Conservation (phyloP, 2,329 filamentous ascomycete genomes). For the Trichoderma atrobrunneum region DNA sequence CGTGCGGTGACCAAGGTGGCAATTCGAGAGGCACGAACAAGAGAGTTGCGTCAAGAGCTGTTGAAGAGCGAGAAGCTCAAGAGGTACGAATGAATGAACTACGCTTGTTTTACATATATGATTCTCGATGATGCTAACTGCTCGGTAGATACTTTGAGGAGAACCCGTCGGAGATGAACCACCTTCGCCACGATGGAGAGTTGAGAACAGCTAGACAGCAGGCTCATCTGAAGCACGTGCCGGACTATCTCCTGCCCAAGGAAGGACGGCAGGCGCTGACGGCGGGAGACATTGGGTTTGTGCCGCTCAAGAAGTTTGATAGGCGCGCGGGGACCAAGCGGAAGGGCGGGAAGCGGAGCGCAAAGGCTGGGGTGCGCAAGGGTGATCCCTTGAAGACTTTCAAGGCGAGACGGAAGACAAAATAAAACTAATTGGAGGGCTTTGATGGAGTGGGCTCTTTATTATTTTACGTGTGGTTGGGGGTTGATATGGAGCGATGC, state of each 20-base stretch:
- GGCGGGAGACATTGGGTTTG: constrained; percentile 70
- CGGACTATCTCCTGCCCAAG: constrained; percentile 84
- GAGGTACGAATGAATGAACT: constrained; percentile 40
- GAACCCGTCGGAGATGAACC: constrained; percentile 83
- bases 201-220: constrained; percentile 79
- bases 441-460: background rate
- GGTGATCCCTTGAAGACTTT: constrained; percentile 87
- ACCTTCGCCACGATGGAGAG: constrained; percentile 87
- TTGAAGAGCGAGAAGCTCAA: constrained; percentile 93
- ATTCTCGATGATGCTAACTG: background rate
- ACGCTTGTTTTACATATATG: background rate
- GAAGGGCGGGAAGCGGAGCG: constrained; percentile 32
- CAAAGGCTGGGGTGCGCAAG: constrained; percentile 60
- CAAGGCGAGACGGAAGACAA: constrained; percentile 58
- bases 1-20: constrained; percentile 86
- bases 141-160: constrained; percentile 77
- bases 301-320: constrained; percentile 60
- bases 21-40: constrained; percentile 82
- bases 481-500: background rate
- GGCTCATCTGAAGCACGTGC: constrained; percentile 88
- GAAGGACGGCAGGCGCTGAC: constrained; percentile 69
- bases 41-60: constrained; percentile 84
- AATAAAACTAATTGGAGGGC: constrained; percentile 29
- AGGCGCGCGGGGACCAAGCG: constrained; percentile 49
- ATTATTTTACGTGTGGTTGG: background rate